A percentile compares a stretch with the other conserved stretches of the same genome.
These are phyloP conservation scores for Tylopilus sp. DNA, from an alignment of 768 basidiomycete species.

Conservation along the genomic window DNA sequence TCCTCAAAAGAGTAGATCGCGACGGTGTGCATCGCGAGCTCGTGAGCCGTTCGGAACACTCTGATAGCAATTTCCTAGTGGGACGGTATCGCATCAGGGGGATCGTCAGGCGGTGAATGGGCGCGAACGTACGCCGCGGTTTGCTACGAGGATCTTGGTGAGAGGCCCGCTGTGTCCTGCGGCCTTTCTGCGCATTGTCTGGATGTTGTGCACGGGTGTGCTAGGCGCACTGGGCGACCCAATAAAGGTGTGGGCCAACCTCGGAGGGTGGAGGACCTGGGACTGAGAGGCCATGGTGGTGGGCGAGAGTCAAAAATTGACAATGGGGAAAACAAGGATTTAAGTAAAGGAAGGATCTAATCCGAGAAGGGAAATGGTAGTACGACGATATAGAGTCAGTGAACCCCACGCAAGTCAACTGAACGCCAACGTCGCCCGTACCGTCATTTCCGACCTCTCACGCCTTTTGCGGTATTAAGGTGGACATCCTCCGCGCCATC, in stretches of 20 bases:
- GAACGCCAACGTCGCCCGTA: neutral
- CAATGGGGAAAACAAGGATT: neutral
- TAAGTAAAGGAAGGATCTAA: slow-evolving; percentile 4
- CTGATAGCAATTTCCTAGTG: slow-evolving; percentile 96
- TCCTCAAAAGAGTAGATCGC: slow-evolving; percentile 99
- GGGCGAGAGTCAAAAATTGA: slow-evolving; percentile 9
- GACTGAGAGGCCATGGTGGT: slow-evolving; percentile 29
- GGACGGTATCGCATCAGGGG: slow-evolving; percentile 3
- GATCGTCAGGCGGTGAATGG: slow-evolving; percentile 6
- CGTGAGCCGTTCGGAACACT: slow-evolving; percentile 97
- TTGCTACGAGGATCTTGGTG: slow-evolving; percentile 90
- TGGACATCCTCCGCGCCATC: slow-evolving; percentile 10
- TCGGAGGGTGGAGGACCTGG: slow-evolving; percentile 60
- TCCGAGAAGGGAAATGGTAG: neutral
- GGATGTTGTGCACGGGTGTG: slow-evolving; percentile 86
- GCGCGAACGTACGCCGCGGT: slow-evolving; percentile 71
- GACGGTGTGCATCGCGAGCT: slow-evolving; percentile 98
- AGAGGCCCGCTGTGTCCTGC: slow-evolving; percentile 88
- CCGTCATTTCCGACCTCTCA: slow-evolving; percentile 1
- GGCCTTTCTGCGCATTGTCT: slow-evolving; percentile 86
- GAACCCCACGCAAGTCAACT: neutral
- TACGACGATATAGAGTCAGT: neutral
- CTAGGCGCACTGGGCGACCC: slow-evolving; percentile 73
- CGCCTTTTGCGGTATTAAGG: slow-evolving; percentile 25
- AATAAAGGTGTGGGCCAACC: slow-evolving; percentile 70